Base-by-base conservation (phyloP, 257 asterid genomes). In the Solanum chilense region DNA sequence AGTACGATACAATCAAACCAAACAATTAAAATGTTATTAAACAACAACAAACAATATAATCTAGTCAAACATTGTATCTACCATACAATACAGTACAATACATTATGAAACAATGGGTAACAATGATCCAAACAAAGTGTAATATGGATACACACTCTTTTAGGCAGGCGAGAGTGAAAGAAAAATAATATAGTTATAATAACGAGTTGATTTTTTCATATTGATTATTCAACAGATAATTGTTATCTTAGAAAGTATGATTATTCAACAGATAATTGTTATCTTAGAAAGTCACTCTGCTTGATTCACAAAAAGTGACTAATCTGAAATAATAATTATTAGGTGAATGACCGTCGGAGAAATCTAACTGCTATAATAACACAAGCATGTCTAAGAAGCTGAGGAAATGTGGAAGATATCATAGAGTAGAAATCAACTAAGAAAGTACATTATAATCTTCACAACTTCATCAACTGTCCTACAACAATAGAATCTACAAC, bases 401-500 rank as follows among this genome's bases (percentile, higher is more conserved):
- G 42, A 56, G n/a, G 64, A 56, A 29, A 31, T 47, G 41, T 44
- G 9, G 44, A 9, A 29, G 18, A 80, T 11, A 80, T 45, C 84
- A 44, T 3, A 56, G 21, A 56, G 64, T 56, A 7, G 64, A 56
- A 56, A 7, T 56, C 64, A 56, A 56, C 21, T 76, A n/a, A 76
- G 69, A n/a, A 9, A 74, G 83, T 76, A 41, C 56, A 76, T 39
- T 42, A 21, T n/a, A 13, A 76, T 13, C 83, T 76, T n/a, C 82
- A 76, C 58, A 75, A 23, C 35, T 75, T n/a, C 82, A 74, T 23
- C 83, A 41, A 41, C 13, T 41, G 83, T 76, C 83, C 35, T 76
- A 76, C 83, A 76, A 41, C 13, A 76, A 41, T 76, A 74, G 11
- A 74, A 76, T 76, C 58, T 76, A 76, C 83, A 76, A 41, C 13